Base-by-base conservation (phyloP, 805 yeast species). In the Monosporozyma aerobia region DNA sequence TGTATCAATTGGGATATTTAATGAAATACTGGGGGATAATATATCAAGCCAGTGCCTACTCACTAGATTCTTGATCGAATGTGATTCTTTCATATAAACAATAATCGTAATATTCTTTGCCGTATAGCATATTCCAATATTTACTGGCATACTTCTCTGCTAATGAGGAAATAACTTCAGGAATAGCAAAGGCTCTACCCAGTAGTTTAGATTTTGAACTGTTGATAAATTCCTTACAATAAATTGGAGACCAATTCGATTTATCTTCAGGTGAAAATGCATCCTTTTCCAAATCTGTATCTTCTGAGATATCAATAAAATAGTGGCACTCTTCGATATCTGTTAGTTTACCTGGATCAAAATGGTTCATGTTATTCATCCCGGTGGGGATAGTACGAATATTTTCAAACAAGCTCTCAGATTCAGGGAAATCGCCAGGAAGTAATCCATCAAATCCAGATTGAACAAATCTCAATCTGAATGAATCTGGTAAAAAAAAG, bases 371-470 rank as follows among this genome's bases (percentile, higher is more conserved):
- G 60, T 89, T 83, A 63, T 92, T 90, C 89, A 88, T 86, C 4
- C 82, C 79, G 0, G 57, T 48, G 1, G 95, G 94, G 1, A 75
- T 60, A 1, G 59, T 55, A 23, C 85, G 74, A 0, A 86, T 77
- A 19, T 65, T 57, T 13, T 63, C 62, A 3, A 69, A 61, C 29
- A 69, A 49, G 5, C 57, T 53, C 1, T 48, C 59, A 1, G 63
- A 59, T 58, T 83, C 95, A 3, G 65, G 61, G 63, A 90, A 92
- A 60, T 88, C 94, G 2, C 95, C 95, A 0, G 98, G 98, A 37
- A 92, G 71, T 55, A 90, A 71, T 0, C 97, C 97, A 64, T 83
- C 80, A 68, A 90, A 92, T 1, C 92, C 94, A 53, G 89, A 82
- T 52, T 75, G 72, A 9, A 87, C 80, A 66, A 88, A 92, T 59